A percentile compares a stretch with the other conserved stretches of the same genome.
Conservation (phyloP, 768 basidiomycete genomes). For the Pilatotrama ljubarskyi region DNA sequence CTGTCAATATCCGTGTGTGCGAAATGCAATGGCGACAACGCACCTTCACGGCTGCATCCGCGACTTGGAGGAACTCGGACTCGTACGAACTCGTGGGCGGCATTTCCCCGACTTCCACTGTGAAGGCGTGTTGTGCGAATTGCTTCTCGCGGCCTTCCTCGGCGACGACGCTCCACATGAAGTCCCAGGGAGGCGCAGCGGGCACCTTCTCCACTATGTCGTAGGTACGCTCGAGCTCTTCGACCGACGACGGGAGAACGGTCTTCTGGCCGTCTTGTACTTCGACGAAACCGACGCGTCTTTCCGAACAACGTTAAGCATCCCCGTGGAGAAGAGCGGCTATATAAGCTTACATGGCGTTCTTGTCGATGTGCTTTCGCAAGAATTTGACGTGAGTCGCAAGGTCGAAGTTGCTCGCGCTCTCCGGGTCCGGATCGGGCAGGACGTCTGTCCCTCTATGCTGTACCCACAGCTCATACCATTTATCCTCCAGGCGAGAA, state of each 20-base stretch:
- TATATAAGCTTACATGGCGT: conserved; percentile 64
- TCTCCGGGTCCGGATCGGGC: conserved; percentile 68
- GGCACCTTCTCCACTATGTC: conserved; percentile 50
- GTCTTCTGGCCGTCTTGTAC: conserved; percentile 36
- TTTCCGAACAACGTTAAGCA: conserved; percentile 25
- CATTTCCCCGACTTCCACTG: conserved; percentile 43
- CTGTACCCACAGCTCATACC: conserved; percentile 76
- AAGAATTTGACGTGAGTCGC: conserved; percentile 80
- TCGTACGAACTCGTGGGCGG: conserved; percentile 29
- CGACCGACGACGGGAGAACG: conserved; percentile 45
- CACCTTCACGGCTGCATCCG: conserved; percentile 76
- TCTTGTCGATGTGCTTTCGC: conserved; percentile 81
- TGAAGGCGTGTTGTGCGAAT: conserved; percentile 58
- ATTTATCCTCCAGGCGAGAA: conserved; percentile 76
- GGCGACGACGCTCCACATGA: conserved; percentile 68
- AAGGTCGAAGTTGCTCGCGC: conserved; percentile 77
- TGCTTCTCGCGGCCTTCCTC: conserved; percentile 79
- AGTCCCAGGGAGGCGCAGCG: conserved; percentile 59
- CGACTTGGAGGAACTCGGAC: conserved; percentile 48
- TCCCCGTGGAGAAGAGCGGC: no score
- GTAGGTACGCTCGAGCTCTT: conserved; percentile 45
- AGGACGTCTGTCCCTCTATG: conserved; percentile 66
- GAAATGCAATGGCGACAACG: background rate
- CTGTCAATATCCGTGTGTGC: background rate
- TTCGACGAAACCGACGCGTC: conserved; percentile 65